Conservation (phyloP, 78 protist genomes). For the Dictyostelium discoideum region dicty_2.7 NC_007088.5:7702501-7703000, state of each 20-base stretch:
- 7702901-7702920: constrained; percentile 10
- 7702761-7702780: neutral
- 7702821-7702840: constrained; percentile 33
- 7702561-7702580: neutral
- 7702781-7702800: neutral
- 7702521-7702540: neutral
- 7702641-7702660: constrained; percentile 15
- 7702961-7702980: neutral
- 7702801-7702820: constrained; percentile 22
- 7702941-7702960: neutral
- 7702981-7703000: neutral
- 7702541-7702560: neutral
- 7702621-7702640: constrained; percentile 21
- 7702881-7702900: neutral
- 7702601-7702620: constrained; percentile 10
- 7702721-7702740: neutral
- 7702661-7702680: neutral
- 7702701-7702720: neutral
- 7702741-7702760: neutral
- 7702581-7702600: constrained; percentile 11
- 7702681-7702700: neutral
- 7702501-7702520: constrained; percentile 12
- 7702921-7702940: neutral
- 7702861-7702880: neutral
- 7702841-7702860: neutral